Conservation (phyloP, 2,329 filamentous ascomycete genomes). For the Colletotrichum horii region DNA sequence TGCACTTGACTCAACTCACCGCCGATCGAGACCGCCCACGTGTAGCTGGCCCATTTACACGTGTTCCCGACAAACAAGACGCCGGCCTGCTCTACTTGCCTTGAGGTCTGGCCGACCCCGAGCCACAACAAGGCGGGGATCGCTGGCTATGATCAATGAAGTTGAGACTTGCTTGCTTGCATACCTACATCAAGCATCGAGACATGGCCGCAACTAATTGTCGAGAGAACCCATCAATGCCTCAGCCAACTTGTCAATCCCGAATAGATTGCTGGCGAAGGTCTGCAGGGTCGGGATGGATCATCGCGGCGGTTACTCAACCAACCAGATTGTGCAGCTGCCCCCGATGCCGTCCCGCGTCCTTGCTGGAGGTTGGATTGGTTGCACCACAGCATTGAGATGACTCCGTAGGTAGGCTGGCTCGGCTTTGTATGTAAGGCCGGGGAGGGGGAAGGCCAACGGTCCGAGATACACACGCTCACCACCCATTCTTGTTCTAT, state of each 20-base stretch:
- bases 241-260: not conserved
- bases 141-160: not conserved
- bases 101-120: not conserved
- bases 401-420: not conserved
- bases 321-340: not conserved
- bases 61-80: not conserved
- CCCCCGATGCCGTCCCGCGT: not conserved
- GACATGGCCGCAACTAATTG: not conserved
- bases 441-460: not conserved
- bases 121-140: not conserved
- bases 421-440: not conserved
- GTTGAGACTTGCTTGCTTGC: not conserved
- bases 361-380: not conserved
- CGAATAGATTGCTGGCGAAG: not conserved
- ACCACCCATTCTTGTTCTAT: not conserved
- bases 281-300: not conserved
- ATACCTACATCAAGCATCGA: not conserved
- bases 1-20: not conserved
- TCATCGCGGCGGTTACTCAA: not conserved
- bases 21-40: not conserved
- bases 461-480: not conserved
- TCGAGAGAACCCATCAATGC: not conserved
- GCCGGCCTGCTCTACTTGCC: not conserved
- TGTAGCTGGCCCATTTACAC: not conserved
- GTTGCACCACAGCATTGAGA: not conserved